Conservation (phyloP, 1,139 yeast species). For the Groenewaldozyma sp. region DNA sequence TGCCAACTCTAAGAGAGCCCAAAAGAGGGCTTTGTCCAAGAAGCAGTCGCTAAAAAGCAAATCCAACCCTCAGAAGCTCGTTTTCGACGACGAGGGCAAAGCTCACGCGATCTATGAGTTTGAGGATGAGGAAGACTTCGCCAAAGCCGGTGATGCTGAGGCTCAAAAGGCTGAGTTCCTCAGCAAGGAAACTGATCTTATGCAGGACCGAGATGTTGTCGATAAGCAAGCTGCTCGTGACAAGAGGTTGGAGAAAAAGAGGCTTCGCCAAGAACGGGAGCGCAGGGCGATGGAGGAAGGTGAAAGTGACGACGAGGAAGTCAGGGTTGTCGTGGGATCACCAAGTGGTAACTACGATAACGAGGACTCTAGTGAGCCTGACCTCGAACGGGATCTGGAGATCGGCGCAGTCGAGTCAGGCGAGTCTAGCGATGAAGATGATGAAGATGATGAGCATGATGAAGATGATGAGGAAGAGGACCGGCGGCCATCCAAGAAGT, state of each 20-base stretch:
- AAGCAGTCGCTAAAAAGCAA: conserved; percentile 59
- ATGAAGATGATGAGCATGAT: conserved; percentile 13
- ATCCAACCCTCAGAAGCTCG: conserved; percentile 60
- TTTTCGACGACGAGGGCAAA: conserved; percentile 87
- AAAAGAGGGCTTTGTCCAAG: conserved; percentile 79
- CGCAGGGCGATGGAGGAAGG: conserved; percentile 40
- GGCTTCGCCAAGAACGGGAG: conserved; percentile 77
- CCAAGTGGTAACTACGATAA: background rate
- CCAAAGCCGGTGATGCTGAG: conserved; percentile 62
- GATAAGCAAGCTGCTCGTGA: conserved; percentile 79
- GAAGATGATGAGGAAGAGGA: conserved; percentile 12
- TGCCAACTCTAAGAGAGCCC: conserved; percentile 79
- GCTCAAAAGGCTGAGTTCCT: conserved; percentile 62
- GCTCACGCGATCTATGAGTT: conserved; percentile 88
- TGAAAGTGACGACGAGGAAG: conserved; percentile 34
- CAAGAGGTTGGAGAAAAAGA: conserved; percentile 80
- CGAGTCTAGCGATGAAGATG: conserved; percentile 7
- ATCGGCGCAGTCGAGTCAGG: background rate
- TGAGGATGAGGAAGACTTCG: conserved; percentile 83
- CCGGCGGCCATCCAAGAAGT: conserved; percentile 17
- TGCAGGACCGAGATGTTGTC: conserved; percentile 62
- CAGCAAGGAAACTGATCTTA: conserved; percentile 51
- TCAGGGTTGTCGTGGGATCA: conserved; percentile 24
- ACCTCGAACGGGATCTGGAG: conserved; percentile 8
- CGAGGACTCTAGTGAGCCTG: conserved; percentile 18